These are phyloP conservation scores for Biancaea sappan DNA, from an alignment of 306 rosid genomes.

Conservation along the genomic window DNA sequence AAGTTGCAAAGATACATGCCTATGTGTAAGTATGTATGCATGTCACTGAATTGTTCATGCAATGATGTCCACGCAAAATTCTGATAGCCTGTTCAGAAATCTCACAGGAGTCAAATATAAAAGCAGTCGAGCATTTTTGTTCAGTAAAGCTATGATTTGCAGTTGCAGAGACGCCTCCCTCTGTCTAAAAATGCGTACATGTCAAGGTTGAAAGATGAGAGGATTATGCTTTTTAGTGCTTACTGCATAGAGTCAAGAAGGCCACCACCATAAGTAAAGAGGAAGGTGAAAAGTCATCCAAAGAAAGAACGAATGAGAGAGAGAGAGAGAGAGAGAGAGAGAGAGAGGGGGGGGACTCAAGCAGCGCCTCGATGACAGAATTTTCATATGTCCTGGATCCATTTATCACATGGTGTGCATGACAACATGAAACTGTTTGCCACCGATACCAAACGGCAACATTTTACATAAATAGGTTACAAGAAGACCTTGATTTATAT, in stretches of 20 bases:
- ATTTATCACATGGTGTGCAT: neutral
- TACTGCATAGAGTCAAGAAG: neutral
- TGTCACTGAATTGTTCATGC: neutral
- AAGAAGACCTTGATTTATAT: neutral
- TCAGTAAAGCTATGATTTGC: neutral
- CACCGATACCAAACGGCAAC: neutral
- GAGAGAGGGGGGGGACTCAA: neutral
- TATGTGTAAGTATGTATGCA: neutral
- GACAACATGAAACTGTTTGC: neutral
- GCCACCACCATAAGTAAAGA: neutral
- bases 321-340: neutral
- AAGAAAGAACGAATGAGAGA: neutral
- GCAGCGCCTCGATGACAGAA: neutral
- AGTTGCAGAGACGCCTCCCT: neutral
- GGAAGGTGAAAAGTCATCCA: neutral
- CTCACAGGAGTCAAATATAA: slow-evolving; percentile 5
- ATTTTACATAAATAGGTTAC: neutral
- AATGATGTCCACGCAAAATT: neutral
- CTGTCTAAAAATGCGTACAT: neutral
- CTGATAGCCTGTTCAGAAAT: neutral
- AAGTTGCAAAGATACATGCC: neutral
- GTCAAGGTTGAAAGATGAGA: neutral
- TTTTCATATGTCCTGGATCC: neutral
- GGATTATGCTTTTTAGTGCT: neutral
- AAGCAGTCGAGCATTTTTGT: slow-evolving; percentile 27